Evolutionary conservation across 768 basidiomycete species (phyloP), one percentile per base, ranked within the genome.

Genomic region (Phaeolepiota aurea): DNA sequence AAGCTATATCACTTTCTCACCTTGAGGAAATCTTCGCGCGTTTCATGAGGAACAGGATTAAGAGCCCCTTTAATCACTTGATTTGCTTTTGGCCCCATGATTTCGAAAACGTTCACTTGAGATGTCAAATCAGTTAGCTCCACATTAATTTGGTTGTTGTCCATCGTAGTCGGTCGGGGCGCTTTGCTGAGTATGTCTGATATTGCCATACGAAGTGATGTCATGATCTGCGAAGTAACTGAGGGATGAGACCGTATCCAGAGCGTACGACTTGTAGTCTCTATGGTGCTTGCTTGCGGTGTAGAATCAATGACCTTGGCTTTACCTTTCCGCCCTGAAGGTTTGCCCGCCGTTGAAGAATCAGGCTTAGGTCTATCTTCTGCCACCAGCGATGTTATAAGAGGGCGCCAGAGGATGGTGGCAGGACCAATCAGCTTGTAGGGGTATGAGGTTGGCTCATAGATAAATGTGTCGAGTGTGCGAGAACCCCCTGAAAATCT

Each of bases 231-330:
- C 3, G 72, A 64, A 47, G 77, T 80, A 3, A 80, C 73, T 2
- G 76, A 71, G 0, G 93, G 93, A 55, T 98, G 93, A 10, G 77
- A 66, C 36, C 79, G 74, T 14, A 93, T 50, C 90, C 93, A 93
- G 5, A 88, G 54, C 13, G 63, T 62, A 23, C 84, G 69, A 3
- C 38, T 38, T 4, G 38, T 22, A 16, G 49, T 47, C 20, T 52
- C 44, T 32, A 40, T 11, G 18, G 21, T 14, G 10, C 10, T 36
- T 22, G 28, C 7, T 5, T 15, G 18, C 5, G 28, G 1, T 40
- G 37, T 32, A 45, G 53, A 5, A 7, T 45, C 41, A 38, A 46
- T 45, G 43, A 49, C 35, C 14, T 54, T 41, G 22, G 32, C 42
- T 25, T 46, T 46, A 18, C 9, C 10, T 14, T 31, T 31, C 10